Conservation (phyloP, 768 basidiomycete genomes). For the Leccinum subtestaceum region DNA sequence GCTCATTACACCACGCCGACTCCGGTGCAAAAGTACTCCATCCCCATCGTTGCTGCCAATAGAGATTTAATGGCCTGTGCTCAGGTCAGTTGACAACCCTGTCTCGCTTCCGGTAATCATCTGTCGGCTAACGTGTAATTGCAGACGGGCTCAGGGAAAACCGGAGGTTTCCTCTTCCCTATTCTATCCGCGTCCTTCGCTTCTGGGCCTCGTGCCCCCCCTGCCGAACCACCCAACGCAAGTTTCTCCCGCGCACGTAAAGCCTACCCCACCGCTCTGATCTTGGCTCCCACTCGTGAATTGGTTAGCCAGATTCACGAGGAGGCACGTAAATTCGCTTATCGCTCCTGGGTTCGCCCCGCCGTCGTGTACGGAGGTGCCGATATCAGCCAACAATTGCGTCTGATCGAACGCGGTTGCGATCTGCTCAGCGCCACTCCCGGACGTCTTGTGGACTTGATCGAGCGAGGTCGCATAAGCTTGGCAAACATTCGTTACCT, state of each 20-base stretch:
- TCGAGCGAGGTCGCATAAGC: slow-evolving; percentile 96
- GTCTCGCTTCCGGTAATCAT: slow-evolving; percentile 9
- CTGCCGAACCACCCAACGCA: slow-evolving; percentile 45
- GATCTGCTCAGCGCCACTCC: slow-evolving; percentile 97
- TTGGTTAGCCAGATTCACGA: slow-evolving; percentile 99
- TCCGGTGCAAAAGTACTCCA: slow-evolving; percentile 99
- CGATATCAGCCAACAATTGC: slow-evolving; percentile 94
- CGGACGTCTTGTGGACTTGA: slow-evolving; percentile 95
- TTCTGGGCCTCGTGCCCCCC: slow-evolving; percentile 73
- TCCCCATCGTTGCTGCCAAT: slow-evolving; percentile 91
- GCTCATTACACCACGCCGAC: slow-evolving; percentile 95
- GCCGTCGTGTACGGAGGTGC: slow-evolving; percentile 99
- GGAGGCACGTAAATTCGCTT: slow-evolving; percentile 97
- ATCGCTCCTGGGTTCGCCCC: slow-evolving; percentile 98
- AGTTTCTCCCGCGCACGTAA: slow-evolving; percentile 74
- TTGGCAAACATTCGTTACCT: slow-evolving; percentile 96
- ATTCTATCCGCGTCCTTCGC: slow-evolving; percentile 92
- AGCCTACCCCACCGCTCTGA: slow-evolving; percentile 95
- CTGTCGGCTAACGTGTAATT: slow-evolving; percentile 19
- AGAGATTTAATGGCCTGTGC: slow-evolving; percentile 95
- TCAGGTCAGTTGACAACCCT: slow-evolving; percentile 51
- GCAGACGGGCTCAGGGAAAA: slow-evolving; percentile 99
- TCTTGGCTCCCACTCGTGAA: slow-evolving; percentile 97
- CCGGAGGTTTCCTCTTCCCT: slow-evolving; percentile 98
- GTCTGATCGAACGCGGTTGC: slow-evolving; percentile 93